Conservation (phyloP, 1,284 basidiomycete species). For the Volvariella volvacea region DNA sequence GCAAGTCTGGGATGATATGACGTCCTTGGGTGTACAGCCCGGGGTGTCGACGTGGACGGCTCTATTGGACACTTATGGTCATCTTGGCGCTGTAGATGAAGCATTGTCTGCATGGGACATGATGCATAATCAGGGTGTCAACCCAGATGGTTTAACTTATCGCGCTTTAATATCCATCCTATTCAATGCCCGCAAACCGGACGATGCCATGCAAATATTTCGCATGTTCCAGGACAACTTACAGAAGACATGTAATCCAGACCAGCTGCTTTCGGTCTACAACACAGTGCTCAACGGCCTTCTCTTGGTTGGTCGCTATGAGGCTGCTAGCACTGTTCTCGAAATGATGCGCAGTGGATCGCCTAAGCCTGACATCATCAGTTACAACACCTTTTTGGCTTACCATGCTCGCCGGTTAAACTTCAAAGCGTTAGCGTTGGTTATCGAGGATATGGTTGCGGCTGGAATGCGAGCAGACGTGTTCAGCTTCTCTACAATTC, state of each 20-base stretch:
- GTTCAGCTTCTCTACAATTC: slow-evolving; percentile 75
- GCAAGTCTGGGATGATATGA: slow-evolving; percentile 59
- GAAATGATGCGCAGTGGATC: slow-evolving; percentile 41
- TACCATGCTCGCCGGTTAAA: slow-evolving; percentile 57
- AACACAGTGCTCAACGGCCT: slow-evolving; percentile 62
- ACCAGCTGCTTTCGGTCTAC: slow-evolving; percentile 39
- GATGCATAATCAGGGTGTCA: slow-evolving; percentile 46
- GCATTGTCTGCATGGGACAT: slow-evolving; percentile 50
- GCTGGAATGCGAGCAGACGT: slow-evolving; percentile 60
- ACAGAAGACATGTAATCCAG: slow-evolving; percentile 13
- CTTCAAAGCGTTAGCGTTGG: slow-evolving; percentile 46
- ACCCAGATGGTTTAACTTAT: slow-evolving; percentile 51
- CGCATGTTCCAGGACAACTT: slow-evolving; percentile 36
- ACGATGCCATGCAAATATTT: slow-evolving; percentile 45
- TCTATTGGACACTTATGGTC: slow-evolving; percentile 53
- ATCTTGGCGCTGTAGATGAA: slow-evolving; percentile 36
- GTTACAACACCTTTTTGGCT: slow-evolving; percentile 73
- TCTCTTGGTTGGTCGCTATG: slow-evolving; percentile 34
- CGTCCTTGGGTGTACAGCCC: slow-evolving; percentile 38
- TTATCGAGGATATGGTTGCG: slow-evolving; percentile 50
- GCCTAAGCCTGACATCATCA: slow-evolving; percentile 61
- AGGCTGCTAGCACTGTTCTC: slow-evolving; percentile 41
- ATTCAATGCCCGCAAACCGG: slow-evolving; percentile 38
- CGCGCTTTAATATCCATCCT: slow-evolving; percentile 54
- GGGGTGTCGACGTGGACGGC: slow-evolving; percentile 55